Percentiles rank a stretch among this genome's conserved stretches.
phyloP scores from a whole-genome alignment of 352 stramenopile species.

The Globisporangium iwayamae region DNA sequence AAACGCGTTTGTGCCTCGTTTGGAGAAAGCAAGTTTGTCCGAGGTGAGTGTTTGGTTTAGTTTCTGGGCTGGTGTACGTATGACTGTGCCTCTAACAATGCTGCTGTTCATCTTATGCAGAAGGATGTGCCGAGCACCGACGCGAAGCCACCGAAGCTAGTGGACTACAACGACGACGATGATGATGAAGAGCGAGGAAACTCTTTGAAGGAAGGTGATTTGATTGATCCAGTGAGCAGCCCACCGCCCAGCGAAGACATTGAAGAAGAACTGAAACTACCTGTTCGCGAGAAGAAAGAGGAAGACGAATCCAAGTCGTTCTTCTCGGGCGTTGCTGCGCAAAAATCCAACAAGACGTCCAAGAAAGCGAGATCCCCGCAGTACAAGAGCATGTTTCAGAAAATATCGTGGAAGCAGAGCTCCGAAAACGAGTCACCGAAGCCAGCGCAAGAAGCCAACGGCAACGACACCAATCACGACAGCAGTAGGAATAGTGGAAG shows the following conservation, averaged over 20 bases:
- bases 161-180: constrained; percentile 72
- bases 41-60: constrained; percentile 31
- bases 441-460: constrained; percentile 15
- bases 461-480: constrained; percentile 3
- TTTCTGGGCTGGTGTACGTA: background rate
- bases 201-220: constrained; percentile 32
- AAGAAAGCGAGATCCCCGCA: constrained; percentile 47
- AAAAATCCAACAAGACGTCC: constrained; percentile 36
- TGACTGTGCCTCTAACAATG: background rate
- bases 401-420: constrained; percentile 63
- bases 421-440: constrained; percentile 17
- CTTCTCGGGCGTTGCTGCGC: constrained; percentile 35
- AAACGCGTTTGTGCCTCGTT: constrained; percentile 29
- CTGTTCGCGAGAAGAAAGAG: constrained; percentile 51
- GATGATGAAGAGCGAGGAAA: constrained; percentile 46
- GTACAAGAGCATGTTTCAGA: constrained; percentile 78
- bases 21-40: constrained; percentile 37
- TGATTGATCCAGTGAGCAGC: constrained; percentile 17
- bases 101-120: constrained; percentile 16
- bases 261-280: constrained; percentile 56
- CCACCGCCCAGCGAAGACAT: constrained; percentile 24
- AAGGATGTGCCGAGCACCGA: constrained; percentile 43
- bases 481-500: constrained; percentile 35
- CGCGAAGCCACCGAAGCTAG: constrained; percentile 48
- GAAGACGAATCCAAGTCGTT: constrained; percentile 52